Evolutionary conservation across 257 asterid species (phyloP).

Genomic region (Rhazya stricta): DNA sequence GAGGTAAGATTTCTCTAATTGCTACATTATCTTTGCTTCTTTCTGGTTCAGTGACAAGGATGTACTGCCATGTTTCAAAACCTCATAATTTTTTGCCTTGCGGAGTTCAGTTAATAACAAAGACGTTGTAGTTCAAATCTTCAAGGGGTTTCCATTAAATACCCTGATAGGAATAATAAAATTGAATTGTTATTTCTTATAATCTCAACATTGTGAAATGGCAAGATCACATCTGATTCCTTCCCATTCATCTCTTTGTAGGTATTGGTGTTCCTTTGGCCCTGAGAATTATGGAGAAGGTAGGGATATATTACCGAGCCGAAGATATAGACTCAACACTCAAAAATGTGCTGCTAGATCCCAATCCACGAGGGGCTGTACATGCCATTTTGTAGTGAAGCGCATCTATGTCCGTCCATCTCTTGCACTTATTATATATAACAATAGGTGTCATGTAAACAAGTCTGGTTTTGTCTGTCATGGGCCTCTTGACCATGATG

Average conservation of each 20-base stretch:
- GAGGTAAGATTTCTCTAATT: conserved; percentile 45
- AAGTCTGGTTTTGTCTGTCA: conserved; percentile 85
- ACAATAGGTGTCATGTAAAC: conserved; percentile 84
- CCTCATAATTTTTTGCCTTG: not conserved
- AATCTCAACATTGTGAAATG: not conserved
- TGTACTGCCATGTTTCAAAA: not conserved
- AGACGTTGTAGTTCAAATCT: not conserved
- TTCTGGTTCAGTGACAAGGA: not conserved
- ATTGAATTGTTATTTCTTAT: not conserved
- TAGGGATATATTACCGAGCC: conserved; percentile 81
- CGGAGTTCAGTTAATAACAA: not conserved
- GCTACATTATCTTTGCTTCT: not conserved
- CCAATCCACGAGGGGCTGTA: conserved; percentile 98
- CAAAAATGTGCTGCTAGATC: conserved; percentile 99
- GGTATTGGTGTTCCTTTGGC: conserved; percentile 99
- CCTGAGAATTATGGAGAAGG: conserved; percentile 99
- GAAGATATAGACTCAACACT: conserved; percentile 85
- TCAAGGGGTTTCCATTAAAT: not conserved
- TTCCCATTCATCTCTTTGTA: conserved; percentile 21
- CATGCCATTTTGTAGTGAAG: conserved; percentile 85
- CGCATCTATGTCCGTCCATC: conserved; percentile 84
- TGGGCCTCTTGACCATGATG: conserved; percentile 93
- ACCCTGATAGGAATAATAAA: not conserved
- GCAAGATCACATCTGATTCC: not conserved
- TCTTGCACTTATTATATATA: conserved; percentile 77